Evolutionary conservation across 2,329 filamentous ascomycete genomes (phyloP), one percentile per base, ranked within the genome.

Genomic region (Fusarium nurragi): DNA sequence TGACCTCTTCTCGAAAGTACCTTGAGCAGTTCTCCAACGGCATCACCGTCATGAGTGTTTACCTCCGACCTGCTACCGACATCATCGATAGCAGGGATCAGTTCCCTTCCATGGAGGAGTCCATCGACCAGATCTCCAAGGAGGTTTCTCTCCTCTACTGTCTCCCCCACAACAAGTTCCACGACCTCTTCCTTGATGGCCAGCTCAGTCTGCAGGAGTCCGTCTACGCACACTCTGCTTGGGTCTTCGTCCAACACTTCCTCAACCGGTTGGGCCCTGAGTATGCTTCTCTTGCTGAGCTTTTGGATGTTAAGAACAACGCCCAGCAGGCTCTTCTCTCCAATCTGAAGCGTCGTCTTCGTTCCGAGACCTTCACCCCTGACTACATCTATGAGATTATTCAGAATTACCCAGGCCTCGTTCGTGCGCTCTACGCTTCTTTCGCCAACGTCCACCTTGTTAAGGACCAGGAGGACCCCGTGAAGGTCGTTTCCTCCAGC

Each of bases 381-480:
- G 94, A 97, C 74, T 99, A 99, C 81, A 98, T 99, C 71, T 88
- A 94, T 25, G 94, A 99, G 80, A 98, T 99, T 76, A 97, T 99
- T 79, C 89, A 90, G 76, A 90, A 90, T 47, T 95, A 98, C 77
- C 94, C 95, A 1, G 87, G 89, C 28, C 86, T 99, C 22, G 90
- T 99, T 53, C 90, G 94, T 67, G 88, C 90, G 22, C 81, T 98
- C 52, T 99, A 99, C 77, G 86, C 97, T 43, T 90, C 93, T 1
- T 99, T 99, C 77, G 95, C 95, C 62, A 93, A 87, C 74, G 88
- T 92, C 4, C 95, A 99, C 78, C 91, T 88, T 47, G 81, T 80
- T 47, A 79, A 83, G 45, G 82, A 81, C 9, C 74, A 80, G 41
- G 86, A 82, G 22, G 83, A 81, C 48, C 80, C 85, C 66, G 80